These are phyloP conservation scores for Pleurotus platypus DNA, from an alignment of 768 basidiomycete species.

Conservation along the genomic window DNA sequence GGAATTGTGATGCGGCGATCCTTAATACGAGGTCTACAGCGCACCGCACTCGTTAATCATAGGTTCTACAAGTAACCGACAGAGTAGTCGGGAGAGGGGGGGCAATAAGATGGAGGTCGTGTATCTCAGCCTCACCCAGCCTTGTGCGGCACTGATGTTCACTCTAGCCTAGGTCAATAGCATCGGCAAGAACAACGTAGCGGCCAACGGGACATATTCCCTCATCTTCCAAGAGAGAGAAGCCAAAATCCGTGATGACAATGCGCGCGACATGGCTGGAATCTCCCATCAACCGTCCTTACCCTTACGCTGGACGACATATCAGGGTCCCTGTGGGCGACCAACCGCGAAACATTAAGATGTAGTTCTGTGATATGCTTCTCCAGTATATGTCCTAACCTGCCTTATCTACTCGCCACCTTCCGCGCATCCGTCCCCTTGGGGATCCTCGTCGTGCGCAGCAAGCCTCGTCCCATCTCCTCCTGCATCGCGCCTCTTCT, in stretches of 20 bases:
- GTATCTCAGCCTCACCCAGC: slow-evolving; percentile 18
- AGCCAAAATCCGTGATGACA: slow-evolving; percentile 97
- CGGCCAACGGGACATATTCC: slow-evolving; percentile 83
- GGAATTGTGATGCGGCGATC: slow-evolving; percentile 98
- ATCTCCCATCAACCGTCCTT: slow-evolving; percentile 95
- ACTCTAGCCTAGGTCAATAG: slow-evolving; percentile 39
- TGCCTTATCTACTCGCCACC: slow-evolving; percentile 16
- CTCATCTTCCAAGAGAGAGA: slow-evolving; percentile 89
- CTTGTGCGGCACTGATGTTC: slow-evolving; percentile 10
- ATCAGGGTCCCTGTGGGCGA: slow-evolving; percentile 95
- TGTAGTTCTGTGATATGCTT: slow-evolving; percentile 95
- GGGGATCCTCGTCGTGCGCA: slow-evolving; percentile 32
- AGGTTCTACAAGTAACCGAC: slow-evolving; percentile 95
- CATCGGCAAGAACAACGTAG: slow-evolving; percentile 42
- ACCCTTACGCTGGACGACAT: slow-evolving; percentile 96
- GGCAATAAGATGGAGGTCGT: slow-evolving; percentile 33
- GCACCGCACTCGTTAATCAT: background rate
- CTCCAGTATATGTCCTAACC: slow-evolving; percentile 44
- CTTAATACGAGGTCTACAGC: slow-evolving; percentile 50
- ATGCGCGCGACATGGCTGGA: slow-evolving; percentile 94
- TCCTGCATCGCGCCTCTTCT: slow-evolving; percentile 40
- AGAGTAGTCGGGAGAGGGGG: slow-evolving; percentile 45
- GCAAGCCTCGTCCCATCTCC: slow-evolving; percentile 24
- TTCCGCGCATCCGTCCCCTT: slow-evolving; percentile 33
- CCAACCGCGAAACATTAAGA: slow-evolving; percentile 96